Percentiles rank a stretch among this genome's conserved stretches.
These are phyloP conservation scores for Aspergillus taichungensis DNA, from an alignment of 495 filamentous ascomycete genomes.

Conservation along the genomic window DNA sequence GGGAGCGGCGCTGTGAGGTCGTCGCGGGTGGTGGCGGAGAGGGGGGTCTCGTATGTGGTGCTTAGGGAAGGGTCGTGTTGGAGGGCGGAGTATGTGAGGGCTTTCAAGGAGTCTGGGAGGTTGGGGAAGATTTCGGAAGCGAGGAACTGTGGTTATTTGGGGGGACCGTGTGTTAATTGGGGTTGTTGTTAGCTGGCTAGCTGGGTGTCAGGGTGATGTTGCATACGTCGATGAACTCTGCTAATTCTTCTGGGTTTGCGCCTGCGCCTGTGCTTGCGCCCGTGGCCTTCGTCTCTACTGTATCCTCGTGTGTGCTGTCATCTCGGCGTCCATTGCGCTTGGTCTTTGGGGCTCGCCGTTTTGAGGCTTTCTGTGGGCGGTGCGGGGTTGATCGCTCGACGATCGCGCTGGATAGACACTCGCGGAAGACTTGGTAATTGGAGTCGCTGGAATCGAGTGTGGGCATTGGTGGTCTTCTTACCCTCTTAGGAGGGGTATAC, in stretches of 20 bases:
- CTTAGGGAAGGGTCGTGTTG: conserved; percentile 40
- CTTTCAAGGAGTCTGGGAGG: conserved; percentile 51
- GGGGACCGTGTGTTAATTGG: not conserved
- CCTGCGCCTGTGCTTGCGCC: conserved; percentile 9
- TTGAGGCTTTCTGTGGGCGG: conserved; percentile 26
- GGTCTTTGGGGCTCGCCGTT: conserved; percentile 36
- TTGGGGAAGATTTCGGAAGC: conserved; percentile 56
- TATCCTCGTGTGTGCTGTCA: conserved; percentile 11
- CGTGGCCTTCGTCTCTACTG: not conserved
- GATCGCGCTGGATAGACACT: conserved; percentile 53
- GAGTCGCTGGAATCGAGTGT: conserved; percentile 19
- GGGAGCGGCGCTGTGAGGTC: conserved; percentile 38
- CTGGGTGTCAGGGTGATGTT: not conserved
- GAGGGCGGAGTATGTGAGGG: conserved; percentile 49
- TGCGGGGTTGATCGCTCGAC: conserved; percentile 42
- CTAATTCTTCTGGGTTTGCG: conserved; percentile 55
- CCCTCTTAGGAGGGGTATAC: not conserved
- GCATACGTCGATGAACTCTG: conserved; percentile 61
- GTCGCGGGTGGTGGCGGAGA: conserved; percentile 35
- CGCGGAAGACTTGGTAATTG: conserved; percentile 65
- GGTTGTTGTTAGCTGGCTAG: not conserved
- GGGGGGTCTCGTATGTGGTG: conserved; percentile 40
- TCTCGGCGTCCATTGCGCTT: conserved; percentile 4
- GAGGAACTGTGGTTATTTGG: conserved; percentile 48
- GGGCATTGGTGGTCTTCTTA: conserved; percentile 11